Conservation (phyloP, 495 filamentous ascomycete species). For the Tuber brumale region DNA sequence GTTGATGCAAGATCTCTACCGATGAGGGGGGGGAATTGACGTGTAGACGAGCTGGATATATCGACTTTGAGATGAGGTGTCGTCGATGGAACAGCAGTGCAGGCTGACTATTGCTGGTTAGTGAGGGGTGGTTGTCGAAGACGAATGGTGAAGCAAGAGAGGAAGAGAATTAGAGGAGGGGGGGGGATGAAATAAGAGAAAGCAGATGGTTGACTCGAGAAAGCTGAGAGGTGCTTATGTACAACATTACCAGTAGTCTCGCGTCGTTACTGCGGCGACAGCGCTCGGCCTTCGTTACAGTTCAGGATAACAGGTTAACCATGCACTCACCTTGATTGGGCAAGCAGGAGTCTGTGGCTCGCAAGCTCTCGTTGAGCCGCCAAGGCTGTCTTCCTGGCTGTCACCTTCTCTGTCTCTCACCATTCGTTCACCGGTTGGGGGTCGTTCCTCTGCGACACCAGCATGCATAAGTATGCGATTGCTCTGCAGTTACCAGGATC, state of each 20-base stretch:
- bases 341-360: not conserved
- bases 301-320: not conserved
- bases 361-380: not conserved
- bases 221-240: conserved; percentile 41
- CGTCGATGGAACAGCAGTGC: conserved; percentile 9
- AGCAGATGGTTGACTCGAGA: conserved; percentile 9
- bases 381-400: conserved; percentile 29
- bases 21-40: conserved; percentile 15
- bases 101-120: conserved; percentile 22
- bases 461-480: conserved; percentile 40
- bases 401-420: conserved; percentile 30
- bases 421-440: conserved; percentile 32
- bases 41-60: conserved; percentile 13
- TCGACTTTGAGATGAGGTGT: conserved; percentile 7
- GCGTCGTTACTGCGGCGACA: conserved; percentile 42
- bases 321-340: not conserved
- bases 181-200: conserved; percentile 14
- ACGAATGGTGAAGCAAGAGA: conserved; percentile 19
- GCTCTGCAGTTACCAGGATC: conserved; percentile 30
- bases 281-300: conserved; percentile 33
- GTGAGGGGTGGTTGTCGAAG: conserved; percentile 13
- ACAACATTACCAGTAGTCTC: conserved; percentile 27
- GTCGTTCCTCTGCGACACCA: conserved; percentile 13
- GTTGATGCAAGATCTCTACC: conserved; percentile 8
- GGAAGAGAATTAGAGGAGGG: conserved; percentile 16